Conservation (phyloP, 192 early-diverging fungal species). For the Gamsiella multidivaricata region DNA sequence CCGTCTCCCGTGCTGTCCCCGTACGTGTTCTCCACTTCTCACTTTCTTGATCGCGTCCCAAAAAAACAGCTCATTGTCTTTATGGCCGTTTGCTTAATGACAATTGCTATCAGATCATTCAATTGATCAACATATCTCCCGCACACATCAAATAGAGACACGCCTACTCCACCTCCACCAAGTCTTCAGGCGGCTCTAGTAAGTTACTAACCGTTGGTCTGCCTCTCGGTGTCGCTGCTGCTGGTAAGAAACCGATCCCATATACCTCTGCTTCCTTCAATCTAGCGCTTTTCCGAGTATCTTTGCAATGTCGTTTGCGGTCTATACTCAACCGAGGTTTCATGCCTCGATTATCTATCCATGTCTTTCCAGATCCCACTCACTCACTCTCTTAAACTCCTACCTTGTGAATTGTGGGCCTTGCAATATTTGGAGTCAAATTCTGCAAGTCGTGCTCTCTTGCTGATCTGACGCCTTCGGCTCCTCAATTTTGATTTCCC, state of each 20-base stretch:
- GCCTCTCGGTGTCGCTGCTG: constrained; percentile 32
- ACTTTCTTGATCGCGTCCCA: not conserved
- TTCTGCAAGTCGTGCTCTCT: not conserved
- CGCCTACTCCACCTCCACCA: constrained; percentile 44
- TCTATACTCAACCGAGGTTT: not conserved
- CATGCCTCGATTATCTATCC: not conserved
- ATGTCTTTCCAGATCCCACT: too few species aligned
- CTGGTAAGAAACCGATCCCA: constrained; percentile 21
- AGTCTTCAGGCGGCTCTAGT: constrained; percentile 36
- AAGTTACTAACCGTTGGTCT: constrained; percentile 44
- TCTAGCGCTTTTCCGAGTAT: not conserved
- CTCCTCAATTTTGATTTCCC: not conserved
- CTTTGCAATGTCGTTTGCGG: not conserved
- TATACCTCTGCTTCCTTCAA: not conserved
- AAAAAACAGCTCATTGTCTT: not conserved
- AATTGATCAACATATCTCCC: not conserved
- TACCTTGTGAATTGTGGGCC: too few species aligned
- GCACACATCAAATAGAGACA: constrained; percentile 12
- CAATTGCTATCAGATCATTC: not conserved
- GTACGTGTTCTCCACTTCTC: constrained; percentile 11
- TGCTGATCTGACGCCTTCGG: not conserved
- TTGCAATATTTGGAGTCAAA: too few species aligned
- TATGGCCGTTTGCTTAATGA: too few species aligned
- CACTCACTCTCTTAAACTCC: too few species aligned
- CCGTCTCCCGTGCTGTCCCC: constrained; percentile 28